phyloP scores from a whole-genome alignment of 2,329 filamentous ascomycete genomes.

The Alternaria sp. region DNA sequence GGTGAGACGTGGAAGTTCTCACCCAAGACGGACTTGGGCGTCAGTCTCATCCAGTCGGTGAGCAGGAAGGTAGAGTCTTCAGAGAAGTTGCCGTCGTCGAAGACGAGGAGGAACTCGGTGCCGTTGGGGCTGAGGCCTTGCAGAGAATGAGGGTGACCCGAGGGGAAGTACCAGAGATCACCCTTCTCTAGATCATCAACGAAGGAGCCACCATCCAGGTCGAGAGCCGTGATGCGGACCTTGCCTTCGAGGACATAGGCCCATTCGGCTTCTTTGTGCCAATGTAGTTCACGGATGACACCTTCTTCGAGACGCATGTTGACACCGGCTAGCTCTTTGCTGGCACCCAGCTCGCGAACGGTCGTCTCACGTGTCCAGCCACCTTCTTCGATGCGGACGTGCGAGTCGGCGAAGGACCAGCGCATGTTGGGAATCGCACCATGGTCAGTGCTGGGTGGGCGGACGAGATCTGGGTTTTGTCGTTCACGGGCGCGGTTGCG shows the following conservation, averaged over 20 bases:
- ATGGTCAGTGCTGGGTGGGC: constrained; percentile 76
- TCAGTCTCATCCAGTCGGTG: constrained; percentile 77
- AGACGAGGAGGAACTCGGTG: constrained; percentile 70
- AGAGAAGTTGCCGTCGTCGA: constrained; percentile 67
- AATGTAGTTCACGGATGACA: constrained; percentile 79
- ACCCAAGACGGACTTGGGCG: constrained; percentile 73
- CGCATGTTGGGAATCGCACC: constrained; percentile 75
- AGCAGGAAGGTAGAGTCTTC: constrained; percentile 76
- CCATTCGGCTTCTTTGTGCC: constrained; percentile 84
- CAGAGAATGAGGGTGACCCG: constrained; percentile 78
- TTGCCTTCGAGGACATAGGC: constrained; percentile 75
- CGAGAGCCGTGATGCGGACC: constrained; percentile 75
- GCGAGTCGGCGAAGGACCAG: constrained; percentile 65
- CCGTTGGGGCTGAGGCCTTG: constrained; percentile 74
- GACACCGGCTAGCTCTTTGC: constrained; percentile 75
- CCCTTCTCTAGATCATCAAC: constrained; percentile 79
- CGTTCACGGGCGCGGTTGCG: constrained; percentile 72
- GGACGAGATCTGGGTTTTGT: constrained; percentile 75
- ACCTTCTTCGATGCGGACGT: constrained; percentile 68
- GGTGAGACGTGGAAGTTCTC: constrained; percentile 79
- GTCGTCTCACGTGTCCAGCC: constrained; percentile 81
- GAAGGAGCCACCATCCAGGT: constrained; percentile 78
- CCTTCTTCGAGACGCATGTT: constrained; percentile 80
- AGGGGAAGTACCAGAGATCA: constrained; percentile 83
- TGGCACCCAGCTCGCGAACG: constrained; percentile 68